phyloP scores from a whole-genome alignment of 768 basidiomycete species.

The Myochromella boudieri region DNA sequence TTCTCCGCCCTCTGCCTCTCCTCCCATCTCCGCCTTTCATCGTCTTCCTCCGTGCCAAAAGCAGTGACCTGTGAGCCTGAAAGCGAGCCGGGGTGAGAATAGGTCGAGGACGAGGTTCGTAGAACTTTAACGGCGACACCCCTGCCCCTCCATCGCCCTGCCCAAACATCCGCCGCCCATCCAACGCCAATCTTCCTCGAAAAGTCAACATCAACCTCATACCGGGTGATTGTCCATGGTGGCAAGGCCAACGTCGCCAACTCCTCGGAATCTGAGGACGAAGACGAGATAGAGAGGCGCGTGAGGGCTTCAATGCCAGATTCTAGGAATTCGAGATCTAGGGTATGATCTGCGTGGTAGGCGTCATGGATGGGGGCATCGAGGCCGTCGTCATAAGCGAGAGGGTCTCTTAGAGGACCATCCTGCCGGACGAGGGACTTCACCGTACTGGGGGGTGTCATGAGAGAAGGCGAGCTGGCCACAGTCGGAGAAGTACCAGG shows the following conservation, averaged over 20 bases:
- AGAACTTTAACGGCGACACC: conserved; percentile 76
- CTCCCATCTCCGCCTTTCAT: too few relatives aligned
- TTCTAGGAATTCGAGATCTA: conserved; percentile 72
- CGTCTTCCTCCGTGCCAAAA: too few relatives aligned
- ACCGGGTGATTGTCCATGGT: conserved; percentile 76
- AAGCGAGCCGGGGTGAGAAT: too few relatives aligned
- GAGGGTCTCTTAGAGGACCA: background rate
- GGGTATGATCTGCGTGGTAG: conserved; percentile 39
- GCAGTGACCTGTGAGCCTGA: too few relatives aligned
- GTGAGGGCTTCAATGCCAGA: conserved; percentile 70
- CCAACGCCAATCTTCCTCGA: conserved; percentile 75
- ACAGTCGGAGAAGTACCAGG: background rate
- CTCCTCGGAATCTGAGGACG: too few relatives aligned
- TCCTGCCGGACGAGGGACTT: background rate
- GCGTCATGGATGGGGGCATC: background rate
- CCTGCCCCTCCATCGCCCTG: conserved; percentile 68
- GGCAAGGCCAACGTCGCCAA: conserved; percentile 49
- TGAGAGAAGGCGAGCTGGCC: background rate
- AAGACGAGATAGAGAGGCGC: conserved; percentile 51
- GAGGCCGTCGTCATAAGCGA: background rate
- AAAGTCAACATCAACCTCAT: conserved; percentile 71
- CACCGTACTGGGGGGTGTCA: too few relatives aligned
- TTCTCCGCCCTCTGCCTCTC: too few relatives aligned
- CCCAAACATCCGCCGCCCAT: conserved; percentile 76
- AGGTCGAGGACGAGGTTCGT: conserved; percentile 57